These are phyloP conservation scores for Barbarea vulgaris DNA, from an alignment of 345 rosid genomes.

Conservation along the genomic window DNA sequence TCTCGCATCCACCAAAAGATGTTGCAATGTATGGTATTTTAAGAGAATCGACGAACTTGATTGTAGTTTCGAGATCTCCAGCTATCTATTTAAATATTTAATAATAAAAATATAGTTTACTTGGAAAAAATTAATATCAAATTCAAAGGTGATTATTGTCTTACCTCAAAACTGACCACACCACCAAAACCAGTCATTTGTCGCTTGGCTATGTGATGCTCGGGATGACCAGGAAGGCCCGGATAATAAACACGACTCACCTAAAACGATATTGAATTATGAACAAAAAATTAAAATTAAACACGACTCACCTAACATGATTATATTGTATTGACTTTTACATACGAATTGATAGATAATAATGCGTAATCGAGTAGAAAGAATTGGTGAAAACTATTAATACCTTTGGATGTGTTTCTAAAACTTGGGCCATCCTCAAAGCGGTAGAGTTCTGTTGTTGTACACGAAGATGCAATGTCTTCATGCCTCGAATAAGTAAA, in stretches of 20 bases:
- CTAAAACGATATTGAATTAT: no score
- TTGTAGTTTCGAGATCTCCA: constrained; percentile 70
- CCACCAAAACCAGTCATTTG: constrained; percentile 98
- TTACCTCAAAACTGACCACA: constrained; percentile 87
- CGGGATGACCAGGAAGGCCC: constrained; percentile 83
- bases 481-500: constrained; percentile 88
- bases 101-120: neutral
- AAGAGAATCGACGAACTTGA: constrained; percentile 70
- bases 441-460: constrained; percentile 84
- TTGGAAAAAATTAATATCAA: constrained; percentile 47
- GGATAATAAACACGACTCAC: constrained; percentile 86
- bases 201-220: constrained; percentile 76
- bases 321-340: neutral
- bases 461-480: constrained; percentile 95
- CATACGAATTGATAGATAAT: neutral
- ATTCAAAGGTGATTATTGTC: constrained; percentile 51
- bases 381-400: neutral
- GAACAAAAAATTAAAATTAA: no score
- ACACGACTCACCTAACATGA: constrained; percentile 68
- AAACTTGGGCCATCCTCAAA: constrained; percentile 78
- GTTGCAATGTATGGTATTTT: constrained; percentile 93
- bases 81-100: neutral
- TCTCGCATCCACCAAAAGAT: constrained; percentile 94
- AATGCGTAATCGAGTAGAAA: no score
- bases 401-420: constrained; percentile 91